Conservation (phyloP, 2,329 filamentous ascomycete genomes). For the Rutstroemia sp. region DNA sequence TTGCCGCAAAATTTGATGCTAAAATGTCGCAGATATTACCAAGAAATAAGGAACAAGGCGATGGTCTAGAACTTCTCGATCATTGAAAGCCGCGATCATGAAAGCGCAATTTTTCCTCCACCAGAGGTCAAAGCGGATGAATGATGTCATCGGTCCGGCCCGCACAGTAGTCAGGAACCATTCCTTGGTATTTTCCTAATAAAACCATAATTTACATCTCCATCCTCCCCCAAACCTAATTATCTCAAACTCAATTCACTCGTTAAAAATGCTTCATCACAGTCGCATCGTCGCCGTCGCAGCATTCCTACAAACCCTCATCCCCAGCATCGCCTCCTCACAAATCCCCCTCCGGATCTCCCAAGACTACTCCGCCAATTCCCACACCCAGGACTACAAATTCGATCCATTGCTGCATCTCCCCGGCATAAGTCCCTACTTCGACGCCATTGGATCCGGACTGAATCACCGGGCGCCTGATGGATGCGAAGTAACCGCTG, state of each 20-base stretch:
- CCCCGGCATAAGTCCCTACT: conserved; percentile 50
- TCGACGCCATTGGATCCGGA: conserved; percentile 36
- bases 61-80: too few relatives aligned
- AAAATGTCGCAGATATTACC: too few relatives aligned
- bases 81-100: too few relatives aligned
- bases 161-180: too few relatives aligned
- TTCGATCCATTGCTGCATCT: conserved; percentile 50
- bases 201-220: too few relatives aligned
- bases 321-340: neutral
- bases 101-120: too few relatives aligned
- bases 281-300: neutral
- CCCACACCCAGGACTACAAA: conserved; percentile 31
- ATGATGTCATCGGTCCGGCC: too few relatives aligned
- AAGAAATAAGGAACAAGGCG: too few relatives aligned
- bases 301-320: neutral
- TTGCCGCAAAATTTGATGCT: too few relatives aligned
- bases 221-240: too few relatives aligned
- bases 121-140: too few relatives aligned
- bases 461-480: conserved; percentile 28
- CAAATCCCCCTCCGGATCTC: conserved; percentile 9
- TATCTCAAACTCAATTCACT: neutral
- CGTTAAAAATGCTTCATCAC: neutral
- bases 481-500: conserved; percentile 39
- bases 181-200: too few relatives aligned
- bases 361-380: conserved; percentile 9